Percentiles rank a stretch among this genome's conserved stretches.
Conservation (phyloP, 164 flowering plant genomes). For the Magnolia kwangsiensis region DNA sequence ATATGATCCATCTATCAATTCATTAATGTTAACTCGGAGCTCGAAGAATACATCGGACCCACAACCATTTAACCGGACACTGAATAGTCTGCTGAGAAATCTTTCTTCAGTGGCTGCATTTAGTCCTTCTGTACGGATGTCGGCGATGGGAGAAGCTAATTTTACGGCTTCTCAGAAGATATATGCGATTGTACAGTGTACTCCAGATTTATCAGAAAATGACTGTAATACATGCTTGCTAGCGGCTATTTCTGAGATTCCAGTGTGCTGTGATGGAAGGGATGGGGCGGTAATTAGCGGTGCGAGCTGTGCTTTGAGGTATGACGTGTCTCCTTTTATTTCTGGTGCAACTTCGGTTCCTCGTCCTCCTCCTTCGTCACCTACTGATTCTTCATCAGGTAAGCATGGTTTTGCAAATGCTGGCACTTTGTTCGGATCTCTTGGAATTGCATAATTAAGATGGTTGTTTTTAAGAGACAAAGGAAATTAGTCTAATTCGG, state of each 20-base stretch:
- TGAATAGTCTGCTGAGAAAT: background rate
- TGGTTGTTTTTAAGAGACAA: too few species aligned
- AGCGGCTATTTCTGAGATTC: background rate
- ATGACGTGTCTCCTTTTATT: background rate
- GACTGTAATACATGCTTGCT: background rate
- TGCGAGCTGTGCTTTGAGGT: background rate
- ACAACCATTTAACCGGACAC: background rate
- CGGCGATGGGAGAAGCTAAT: background rate
- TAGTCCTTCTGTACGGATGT: background rate
- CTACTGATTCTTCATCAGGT: too few species aligned
- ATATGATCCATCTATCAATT: background rate
- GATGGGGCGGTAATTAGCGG: background rate
- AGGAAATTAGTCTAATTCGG: too few species aligned
- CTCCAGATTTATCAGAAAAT: background rate
- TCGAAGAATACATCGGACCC: background rate
- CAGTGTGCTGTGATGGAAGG: background rate
- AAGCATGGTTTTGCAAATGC: too few species aligned
- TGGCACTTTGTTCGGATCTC: too few species aligned
- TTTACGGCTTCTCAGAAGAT: background rate
- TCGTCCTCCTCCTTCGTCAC: background rate
- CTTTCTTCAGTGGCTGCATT: background rate
- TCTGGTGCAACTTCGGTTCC: background rate
- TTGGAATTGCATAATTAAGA: too few species aligned
- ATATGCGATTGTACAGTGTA: constrained; percentile 1
- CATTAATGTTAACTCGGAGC: background rate